These are phyloP conservation scores for Tetracladium marchalianum DNA, from an alignment of 495 filamentous ascomycete species.

Conservation along the genomic window DNA sequence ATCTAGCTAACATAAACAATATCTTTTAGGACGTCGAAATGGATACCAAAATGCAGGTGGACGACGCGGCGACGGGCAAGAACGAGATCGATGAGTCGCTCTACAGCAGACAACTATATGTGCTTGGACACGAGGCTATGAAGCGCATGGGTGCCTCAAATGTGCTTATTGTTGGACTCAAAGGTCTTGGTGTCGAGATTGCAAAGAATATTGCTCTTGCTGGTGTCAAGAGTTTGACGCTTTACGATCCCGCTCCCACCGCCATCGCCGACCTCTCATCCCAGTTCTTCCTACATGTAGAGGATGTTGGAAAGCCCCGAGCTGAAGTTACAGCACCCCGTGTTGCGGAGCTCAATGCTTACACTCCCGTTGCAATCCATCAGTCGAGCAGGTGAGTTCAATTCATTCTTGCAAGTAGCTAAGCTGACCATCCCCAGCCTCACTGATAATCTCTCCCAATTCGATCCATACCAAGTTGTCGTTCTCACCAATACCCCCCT, in stretches of 20 bases:
- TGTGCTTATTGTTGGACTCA: slow-evolving; percentile 83
- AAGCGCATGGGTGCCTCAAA: slow-evolving; percentile 97
- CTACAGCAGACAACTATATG: slow-evolving; percentile 96
- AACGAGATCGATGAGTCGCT: slow-evolving; percentile 88
- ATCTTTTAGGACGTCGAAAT: slow-evolving; percentile 38
- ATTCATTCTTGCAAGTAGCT: neutral
- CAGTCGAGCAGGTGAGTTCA: slow-evolving; percentile 31
- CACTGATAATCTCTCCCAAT: slow-evolving; percentile 55
- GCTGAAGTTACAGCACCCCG: slow-evolving; percentile 78
- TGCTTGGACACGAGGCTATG: slow-evolving; percentile 98
- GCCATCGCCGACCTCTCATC: slow-evolving; percentile 81
- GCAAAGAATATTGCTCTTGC: slow-evolving; percentile 98
- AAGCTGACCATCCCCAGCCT: slow-evolving; percentile 10
- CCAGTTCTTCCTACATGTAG: slow-evolving; percentile 86
- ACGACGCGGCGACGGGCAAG: slow-evolving; percentile 31
- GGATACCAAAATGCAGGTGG: slow-evolving; percentile 78
- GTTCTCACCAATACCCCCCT: slow-evolving; percentile 80
- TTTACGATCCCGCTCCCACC: slow-evolving; percentile 76
- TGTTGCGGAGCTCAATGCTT: slow-evolving; percentile 91
- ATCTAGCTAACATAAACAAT: neutral
- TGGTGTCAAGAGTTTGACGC: slow-evolving; percentile 73
- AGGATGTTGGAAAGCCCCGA: slow-evolving; percentile 88
- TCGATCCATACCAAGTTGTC: slow-evolving; percentile 83
- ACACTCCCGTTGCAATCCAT: slow-evolving; percentile 79
- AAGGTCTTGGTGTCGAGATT: slow-evolving; percentile 94